These are phyloP conservation scores for Calycina marina DNA, from an alignment of 2,329 filamentous ascomycete genomes.

Conservation along the genomic window DNA sequence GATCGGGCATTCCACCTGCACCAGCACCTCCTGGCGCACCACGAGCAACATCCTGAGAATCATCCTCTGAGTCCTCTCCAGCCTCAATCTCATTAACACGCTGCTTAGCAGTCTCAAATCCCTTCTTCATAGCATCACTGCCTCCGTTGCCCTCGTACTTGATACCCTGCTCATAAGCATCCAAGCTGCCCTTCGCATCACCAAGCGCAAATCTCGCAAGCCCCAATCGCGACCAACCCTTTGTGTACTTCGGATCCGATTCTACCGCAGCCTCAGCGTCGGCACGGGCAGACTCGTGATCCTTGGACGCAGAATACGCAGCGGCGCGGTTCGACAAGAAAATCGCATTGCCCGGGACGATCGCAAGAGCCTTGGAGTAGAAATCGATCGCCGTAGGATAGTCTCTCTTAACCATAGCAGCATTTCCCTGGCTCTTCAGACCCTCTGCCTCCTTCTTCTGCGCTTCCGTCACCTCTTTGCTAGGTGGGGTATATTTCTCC, in stretches of 20 bases:
- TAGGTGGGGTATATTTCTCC: conserved; percentile 26
- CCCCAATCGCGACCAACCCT: conserved; percentile 89
- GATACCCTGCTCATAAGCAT: conserved; percentile 86
- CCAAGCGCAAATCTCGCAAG: conserved; percentile 84
- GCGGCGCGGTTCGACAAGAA: conserved; percentile 97
- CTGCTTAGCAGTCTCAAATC: conserved; percentile 82
- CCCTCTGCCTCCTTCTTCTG: conserved; percentile 71
- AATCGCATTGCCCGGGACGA: conserved; percentile 78
- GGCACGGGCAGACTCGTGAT: conserved; percentile 70
- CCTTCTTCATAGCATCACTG: conserved; percentile 94
- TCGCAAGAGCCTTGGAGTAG: conserved; percentile 74
- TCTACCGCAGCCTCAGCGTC: conserved; percentile 86
- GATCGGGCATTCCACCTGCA: conserved; percentile 52
- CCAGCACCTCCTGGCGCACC: conserved; percentile 32
- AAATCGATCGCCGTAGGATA: conserved; percentile 68
- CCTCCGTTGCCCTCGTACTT: conserved; percentile 88
- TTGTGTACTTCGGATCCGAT: conserved; percentile 85
- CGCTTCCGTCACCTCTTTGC: conserved; percentile 26
- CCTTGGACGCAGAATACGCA: conserved; percentile 70
- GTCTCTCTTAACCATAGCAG: conserved; percentile 89
- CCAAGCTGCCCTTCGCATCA: conserved; percentile 82
- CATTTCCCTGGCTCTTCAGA: conserved; percentile 83
- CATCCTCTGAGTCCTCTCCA: conserved; percentile 29
- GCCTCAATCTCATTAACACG: conserved; percentile 67
- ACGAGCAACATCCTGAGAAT: conserved; percentile 36